Evolutionary conservation across 139 green algal species (phyloP), one percentile per base, ranked within the genome.

Genomic region (Microglena sp.): DNA sequence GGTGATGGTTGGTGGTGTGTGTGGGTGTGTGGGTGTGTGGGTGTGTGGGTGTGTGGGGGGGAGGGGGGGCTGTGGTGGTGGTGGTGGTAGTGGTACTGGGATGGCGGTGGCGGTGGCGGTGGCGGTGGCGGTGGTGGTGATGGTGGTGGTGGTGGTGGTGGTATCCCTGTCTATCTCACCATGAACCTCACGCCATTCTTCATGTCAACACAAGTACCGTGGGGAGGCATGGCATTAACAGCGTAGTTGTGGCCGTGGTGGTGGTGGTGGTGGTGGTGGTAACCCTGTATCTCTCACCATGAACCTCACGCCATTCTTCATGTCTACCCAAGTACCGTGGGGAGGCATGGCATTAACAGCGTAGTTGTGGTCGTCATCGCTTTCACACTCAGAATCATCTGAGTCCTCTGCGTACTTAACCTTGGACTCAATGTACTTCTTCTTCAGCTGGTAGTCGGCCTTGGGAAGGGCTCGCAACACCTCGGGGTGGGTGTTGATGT

Each of bases 131-230:
- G n/a, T n/a, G n/a, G n/a, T n/a, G n/a, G n/a, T n/a, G n/a, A n/a
- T n/a, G n/a, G n/a, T n/a, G n/a, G n/a, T n/a, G n/a, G n/a, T n/a
- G n/a, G n/a, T n/a, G n/a, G 11, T 50, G 40, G 11, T 50, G 40
- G 40, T 50, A 50, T 50, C 11, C 40, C 11, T 50, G 40, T 43
- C 24, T 27, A 27, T 22, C n/a, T 62, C 30, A 62, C 43, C 70
- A 71, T 70, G 43, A 62, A 75, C 35, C 54, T 15, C 24, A 75
- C 66, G 18, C 67, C 67, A 33, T 70, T 72, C 40, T 70, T 64
- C 1, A 75, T 62, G 21, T 75, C 63, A 0, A 74, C 33, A 61
- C 66, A 78, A 11, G 27, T 6, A 15, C 58, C 63, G 1, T 50
- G 22, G 0, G 57, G 36, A 1, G 73, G 67, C 2, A 64, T 40